These are phyloP conservation scores for Vigna radiata DNA, from an alignment of 306 rosid genomes.

Conservation along the genomic window DNA sequence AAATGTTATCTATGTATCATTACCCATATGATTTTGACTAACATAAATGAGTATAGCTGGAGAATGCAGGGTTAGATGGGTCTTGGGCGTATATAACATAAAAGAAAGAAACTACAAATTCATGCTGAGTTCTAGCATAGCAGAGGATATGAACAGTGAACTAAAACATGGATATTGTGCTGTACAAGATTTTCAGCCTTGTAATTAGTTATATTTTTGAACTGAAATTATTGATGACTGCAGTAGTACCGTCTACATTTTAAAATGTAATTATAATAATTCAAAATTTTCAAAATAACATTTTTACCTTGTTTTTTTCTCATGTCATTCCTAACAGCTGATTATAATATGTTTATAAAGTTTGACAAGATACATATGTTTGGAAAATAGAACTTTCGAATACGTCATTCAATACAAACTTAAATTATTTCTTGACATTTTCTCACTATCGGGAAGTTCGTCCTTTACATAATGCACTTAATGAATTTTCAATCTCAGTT, in stretches of 20 bases:
- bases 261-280: background rate
- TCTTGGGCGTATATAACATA: background rate
- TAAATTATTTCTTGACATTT: background rate
- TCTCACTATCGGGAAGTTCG: background rate
- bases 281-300: background rate
- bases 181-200: background rate
- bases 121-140: background rate
- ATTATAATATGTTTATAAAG: background rate
- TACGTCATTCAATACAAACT: background rate
- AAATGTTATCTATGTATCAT: too few species aligned
- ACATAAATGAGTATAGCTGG: background rate
- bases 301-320: background rate
- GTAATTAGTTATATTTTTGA: background rate
- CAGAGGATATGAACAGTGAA: too few species aligned
- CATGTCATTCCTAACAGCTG: background rate
- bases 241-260: background rate
- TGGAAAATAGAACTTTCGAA: background rate
- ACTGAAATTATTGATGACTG: background rate
- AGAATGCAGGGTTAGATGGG: background rate
- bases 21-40: background rate
- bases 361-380: too few species aligned
- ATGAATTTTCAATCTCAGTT: background rate
- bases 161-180: background rate
- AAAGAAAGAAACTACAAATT: background rate
- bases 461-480: background rate